Percentiles rank a stretch among this genome's conserved stretches.
phyloP scores from a whole-genome alignment of 1,139 yeast genomes.

The Debaryomyces singareniensis region DNA sequence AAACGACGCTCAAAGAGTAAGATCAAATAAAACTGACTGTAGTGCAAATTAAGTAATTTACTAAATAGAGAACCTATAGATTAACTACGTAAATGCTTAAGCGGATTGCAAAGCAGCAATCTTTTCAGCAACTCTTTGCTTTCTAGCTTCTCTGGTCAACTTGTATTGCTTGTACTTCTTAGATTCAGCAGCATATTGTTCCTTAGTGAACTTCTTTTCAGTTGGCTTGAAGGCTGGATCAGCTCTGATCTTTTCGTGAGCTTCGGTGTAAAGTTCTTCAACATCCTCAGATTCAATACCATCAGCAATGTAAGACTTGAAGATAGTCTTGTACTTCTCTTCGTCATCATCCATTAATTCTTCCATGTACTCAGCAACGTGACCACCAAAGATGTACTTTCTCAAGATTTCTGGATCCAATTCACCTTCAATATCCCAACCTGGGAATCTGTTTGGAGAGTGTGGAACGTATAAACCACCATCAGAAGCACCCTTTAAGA shows the following conservation, averaged over 20 bases:
- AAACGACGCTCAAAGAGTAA: slow-evolving; percentile 58
- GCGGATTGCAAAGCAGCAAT: slow-evolving; percentile 75
- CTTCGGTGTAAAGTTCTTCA: slow-evolving; percentile 92
- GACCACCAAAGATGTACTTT: slow-evolving; percentile 99
- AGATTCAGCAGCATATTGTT: slow-evolving; percentile 95
- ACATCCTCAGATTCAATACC: slow-evolving; percentile 95
- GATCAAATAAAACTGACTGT: slow-evolving; percentile 35
- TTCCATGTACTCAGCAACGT: slow-evolving; percentile 99
- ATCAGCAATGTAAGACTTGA: slow-evolving; percentile 95
- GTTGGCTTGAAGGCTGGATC: slow-evolving; percentile 91
- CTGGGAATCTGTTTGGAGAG: slow-evolving; percentile 99
- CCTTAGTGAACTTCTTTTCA: slow-evolving; percentile 93
- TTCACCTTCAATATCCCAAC: slow-evolving; percentile 98
- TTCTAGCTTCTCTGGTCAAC: slow-evolving; percentile 89
- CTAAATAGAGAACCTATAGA: background rate
- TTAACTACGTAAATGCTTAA: slow-evolving; percentile 26
- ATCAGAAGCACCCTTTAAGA: slow-evolving; percentile 99
- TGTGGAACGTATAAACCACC: slow-evolving; percentile 99
- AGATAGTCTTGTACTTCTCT: slow-evolving; percentile 95
- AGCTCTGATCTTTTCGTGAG: slow-evolving; percentile 94
- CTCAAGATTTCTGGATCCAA: slow-evolving; percentile 96
- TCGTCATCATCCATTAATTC: slow-evolving; percentile 99
- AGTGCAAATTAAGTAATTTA: slow-evolving; percentile 1
- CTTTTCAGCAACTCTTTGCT: slow-evolving; percentile 84
- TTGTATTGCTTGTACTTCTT: slow-evolving; percentile 86